Conservation (phyloP, 768 basidiomycete species). For the Mycena venus region DNA sequence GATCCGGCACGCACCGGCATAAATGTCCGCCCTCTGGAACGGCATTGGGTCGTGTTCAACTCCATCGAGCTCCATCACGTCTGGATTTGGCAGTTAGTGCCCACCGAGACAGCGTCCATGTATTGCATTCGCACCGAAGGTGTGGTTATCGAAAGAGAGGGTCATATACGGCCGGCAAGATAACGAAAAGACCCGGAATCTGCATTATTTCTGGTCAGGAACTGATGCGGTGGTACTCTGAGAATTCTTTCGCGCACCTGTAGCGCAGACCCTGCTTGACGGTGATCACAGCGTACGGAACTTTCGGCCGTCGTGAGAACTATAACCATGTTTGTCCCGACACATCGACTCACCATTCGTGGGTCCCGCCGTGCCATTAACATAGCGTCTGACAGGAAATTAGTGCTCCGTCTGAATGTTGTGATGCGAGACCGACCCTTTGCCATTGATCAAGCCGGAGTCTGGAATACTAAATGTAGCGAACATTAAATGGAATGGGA, state of each 20-base stretch:
- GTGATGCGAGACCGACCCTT: slow-evolving; percentile 24
- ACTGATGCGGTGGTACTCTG: background rate
- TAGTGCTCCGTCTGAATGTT: slow-evolving; percentile 38
- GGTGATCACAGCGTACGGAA: slow-evolving; percentile 56
- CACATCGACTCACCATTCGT: slow-evolving; percentile 40
- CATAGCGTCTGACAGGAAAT: slow-evolving; percentile 46
- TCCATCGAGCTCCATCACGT: slow-evolving; percentile 59
- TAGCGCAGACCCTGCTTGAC: slow-evolving; percentile 58
- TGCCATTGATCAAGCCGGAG: slow-evolving; percentile 61
- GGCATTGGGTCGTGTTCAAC: slow-evolving; percentile 52
- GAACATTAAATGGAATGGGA: background rate
- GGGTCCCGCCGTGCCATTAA: slow-evolving; percentile 54
- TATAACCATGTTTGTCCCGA: slow-evolving; percentile 17
- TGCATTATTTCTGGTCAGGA: slow-evolving; percentile 21
- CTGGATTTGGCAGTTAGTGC: too few relatives aligned
- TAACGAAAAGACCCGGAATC: slow-evolving; percentile 59
- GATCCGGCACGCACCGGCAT: slow-evolving; percentile 45
- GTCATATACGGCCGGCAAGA: slow-evolving; percentile 60
- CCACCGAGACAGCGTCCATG: too few relatives aligned
- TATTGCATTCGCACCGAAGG: slow-evolving; percentile 17
- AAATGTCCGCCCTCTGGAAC: slow-evolving; percentile 57
- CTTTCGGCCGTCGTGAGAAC: slow-evolving; percentile 26
- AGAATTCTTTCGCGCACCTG: slow-evolving; percentile 43
- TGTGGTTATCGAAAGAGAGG: too few relatives aligned
- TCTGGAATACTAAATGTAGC: slow-evolving; percentile 41